Conservation (phyloP, 805 yeast genomes). For the Yamadazyma nakazawae region DNA sequence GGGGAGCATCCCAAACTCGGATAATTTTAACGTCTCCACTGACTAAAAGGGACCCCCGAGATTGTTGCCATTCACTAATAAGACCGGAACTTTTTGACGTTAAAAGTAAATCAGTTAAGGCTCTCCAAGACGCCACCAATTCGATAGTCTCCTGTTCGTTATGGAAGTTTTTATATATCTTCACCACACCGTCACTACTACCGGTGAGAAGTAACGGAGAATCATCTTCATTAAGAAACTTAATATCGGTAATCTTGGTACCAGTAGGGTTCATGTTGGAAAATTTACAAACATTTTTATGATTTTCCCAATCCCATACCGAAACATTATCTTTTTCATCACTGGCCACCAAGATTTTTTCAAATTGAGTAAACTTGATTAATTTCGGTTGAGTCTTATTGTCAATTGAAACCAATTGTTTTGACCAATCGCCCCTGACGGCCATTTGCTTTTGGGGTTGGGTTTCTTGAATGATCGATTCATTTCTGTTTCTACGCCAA, state of each 20-base stretch:
- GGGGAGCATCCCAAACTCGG: conserved; percentile 93
- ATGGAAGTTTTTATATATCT: conserved; percentile 76
- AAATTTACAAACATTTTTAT: conserved; percentile 59
- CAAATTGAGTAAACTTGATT: conserved; percentile 85
- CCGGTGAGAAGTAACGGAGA: conserved; percentile 81
- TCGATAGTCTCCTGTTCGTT: conserved; percentile 32
- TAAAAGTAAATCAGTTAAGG: conserved; percentile 76
- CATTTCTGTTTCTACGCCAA: conserved; percentile 91
- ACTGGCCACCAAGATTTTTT: conserved; percentile 70
- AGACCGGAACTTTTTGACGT: conserved; percentile 82
- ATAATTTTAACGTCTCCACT: conserved; percentile 94
- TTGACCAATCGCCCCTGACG: conserved; percentile 81
- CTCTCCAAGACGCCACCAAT: conserved; percentile 87
- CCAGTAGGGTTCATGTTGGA: conserved; percentile 85
- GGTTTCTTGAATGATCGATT: conserved; percentile 78
- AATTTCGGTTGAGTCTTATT: conserved; percentile 79
- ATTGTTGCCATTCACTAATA: conserved; percentile 95
- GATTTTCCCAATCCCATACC: conserved; percentile 83
- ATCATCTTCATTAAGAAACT: conserved; percentile 90
- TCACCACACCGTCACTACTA: conserved; percentile 91
- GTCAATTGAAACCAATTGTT: conserved; percentile 53
- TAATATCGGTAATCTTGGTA: conserved; percentile 81
- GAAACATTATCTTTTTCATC: conserved; percentile 83
- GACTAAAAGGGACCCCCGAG: conserved; percentile 83
- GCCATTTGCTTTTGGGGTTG: conserved; percentile 87